Base-by-base conservation (phyloP, 345 rosid species). In the Gossypium stocksii region DNA sequence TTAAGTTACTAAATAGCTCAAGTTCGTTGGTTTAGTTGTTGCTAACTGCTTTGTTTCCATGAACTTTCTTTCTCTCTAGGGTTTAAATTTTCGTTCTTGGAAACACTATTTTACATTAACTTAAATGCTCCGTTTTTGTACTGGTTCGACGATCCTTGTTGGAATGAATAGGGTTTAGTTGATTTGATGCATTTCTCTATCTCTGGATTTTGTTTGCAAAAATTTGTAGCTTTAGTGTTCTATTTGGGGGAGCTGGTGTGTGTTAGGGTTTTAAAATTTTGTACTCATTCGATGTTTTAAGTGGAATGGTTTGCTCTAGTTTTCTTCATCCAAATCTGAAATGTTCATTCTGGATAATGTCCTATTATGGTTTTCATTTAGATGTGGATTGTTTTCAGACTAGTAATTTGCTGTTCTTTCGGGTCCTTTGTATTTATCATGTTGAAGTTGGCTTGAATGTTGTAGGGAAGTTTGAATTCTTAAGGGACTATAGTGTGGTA, bases 241-340 rank as follows among this genome's bases (percentile, higher is more conserved):
- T 38, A 9, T 63, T 17, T 38, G 12, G 5, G 48, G 67, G 67
- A 17, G 2, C 2, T 2, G 48, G 20, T 63, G 14, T 17, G 38
- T 2, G 23, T 63, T 63, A 63, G 67, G 67, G 67, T 63, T 63
- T 62, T 62, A 34, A 62, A 34, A 16, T 11, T 34, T 2, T 46
- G 41, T 25, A 8, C 56, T 46, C 19, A 7, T 23, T 48, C 57
- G 43, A n/a, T 49, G 41, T 27, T 25, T 49, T 38, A 25, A 23
- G 45, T 68, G 27, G 58, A 23, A 68, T 49, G 51, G 22, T 25
- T 68, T 68, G 72, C 58, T 68, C 9, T 20, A 49, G 10, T 27
- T 68, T 70, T 51, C 65, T 51, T 77, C 43, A 23, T 70, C 22
- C 20, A 41, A 51, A 23, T 72, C 48, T 29, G 61, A 53, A 52